Conservation (phyloP, 164 flowering plant species). For the Macadamia integrifolia region DNA sequence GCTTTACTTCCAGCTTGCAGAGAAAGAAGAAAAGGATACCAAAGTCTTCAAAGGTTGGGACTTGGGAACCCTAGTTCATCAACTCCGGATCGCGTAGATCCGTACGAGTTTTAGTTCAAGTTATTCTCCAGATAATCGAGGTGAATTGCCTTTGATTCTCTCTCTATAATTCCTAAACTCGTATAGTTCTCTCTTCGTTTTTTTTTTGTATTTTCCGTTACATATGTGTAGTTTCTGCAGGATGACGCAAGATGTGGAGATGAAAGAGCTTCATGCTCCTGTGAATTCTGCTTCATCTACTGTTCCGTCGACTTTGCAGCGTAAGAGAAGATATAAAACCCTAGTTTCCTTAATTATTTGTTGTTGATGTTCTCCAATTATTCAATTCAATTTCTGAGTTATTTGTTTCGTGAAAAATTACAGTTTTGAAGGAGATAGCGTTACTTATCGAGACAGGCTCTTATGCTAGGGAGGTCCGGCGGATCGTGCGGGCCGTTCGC, state of each 20-base stretch:
- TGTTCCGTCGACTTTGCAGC: constrained; percentile 47
- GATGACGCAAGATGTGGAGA: constrained; percentile 86
- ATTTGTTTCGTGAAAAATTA: neutral
- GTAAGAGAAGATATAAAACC: constrained; percentile 27
- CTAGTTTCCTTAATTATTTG: neutral
- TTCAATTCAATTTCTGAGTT: neutral
- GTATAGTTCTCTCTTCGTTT: neutral
- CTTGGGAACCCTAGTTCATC: constrained; percentile 7
- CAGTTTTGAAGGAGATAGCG: constrained; percentile 81
- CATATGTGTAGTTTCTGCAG: constrained; percentile 4
- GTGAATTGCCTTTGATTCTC: neutral
- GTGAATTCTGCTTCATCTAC: constrained; percentile 45
- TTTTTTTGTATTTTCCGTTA: neutral
- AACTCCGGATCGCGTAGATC: neutral
- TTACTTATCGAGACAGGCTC: constrained; percentile 70
- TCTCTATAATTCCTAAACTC: neutral
- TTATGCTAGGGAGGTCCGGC: constrained; percentile 60
- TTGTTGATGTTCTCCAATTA: neutral
- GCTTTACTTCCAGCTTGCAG: neutral
- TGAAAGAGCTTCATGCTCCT: constrained; percentile 60
- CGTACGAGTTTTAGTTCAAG: neutral
- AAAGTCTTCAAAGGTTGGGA: too few relatives aligned
- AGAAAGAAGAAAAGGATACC: neutral
- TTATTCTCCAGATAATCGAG: neutral
- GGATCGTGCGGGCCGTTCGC: constrained; percentile 61